These are phyloP conservation scores for Pouteria glomerata DNA, from an alignment of 148 eudicot species.

Conservation along the genomic window DNA sequence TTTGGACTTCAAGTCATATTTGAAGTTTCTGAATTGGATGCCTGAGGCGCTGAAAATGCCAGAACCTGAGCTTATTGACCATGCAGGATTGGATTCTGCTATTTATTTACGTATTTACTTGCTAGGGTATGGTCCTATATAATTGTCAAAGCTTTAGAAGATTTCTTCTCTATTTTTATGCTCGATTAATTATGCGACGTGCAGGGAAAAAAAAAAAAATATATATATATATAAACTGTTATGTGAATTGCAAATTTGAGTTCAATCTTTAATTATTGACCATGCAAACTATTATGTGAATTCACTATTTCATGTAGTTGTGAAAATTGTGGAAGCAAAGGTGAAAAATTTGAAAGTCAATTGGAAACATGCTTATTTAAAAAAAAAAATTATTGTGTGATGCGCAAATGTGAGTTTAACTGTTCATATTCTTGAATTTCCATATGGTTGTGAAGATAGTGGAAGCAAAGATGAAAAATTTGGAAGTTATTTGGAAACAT, in stretches of 20 bases:
- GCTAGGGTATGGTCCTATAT: constrained; percentile 56
- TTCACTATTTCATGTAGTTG: not conserved
- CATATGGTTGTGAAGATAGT: not conserved
- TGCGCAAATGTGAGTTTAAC: too few relatives aligned
- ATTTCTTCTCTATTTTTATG: too few relatives aligned
- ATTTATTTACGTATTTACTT: constrained; percentile 89
- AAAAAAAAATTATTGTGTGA: too few relatives aligned
- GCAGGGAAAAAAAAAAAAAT: too few relatives aligned
- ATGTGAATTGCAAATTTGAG: too few relatives aligned
- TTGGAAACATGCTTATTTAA: not conserved
- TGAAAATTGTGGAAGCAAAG: not conserved
- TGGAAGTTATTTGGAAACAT: not conserved
- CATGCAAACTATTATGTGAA: not conserved
- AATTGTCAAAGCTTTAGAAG: not conserved
- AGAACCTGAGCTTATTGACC: constrained; percentile 88
- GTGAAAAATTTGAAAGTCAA: not conserved
- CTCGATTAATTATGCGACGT: too few relatives aligned
- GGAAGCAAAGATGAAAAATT: not conserved
- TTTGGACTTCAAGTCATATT: constrained; percentile 73
- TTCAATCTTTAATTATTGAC: not conserved
- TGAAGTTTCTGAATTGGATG: constrained; percentile 87
- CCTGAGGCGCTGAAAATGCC: constrained; percentile 96
- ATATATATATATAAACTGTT: too few relatives aligned
- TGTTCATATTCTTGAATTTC: not conserved
- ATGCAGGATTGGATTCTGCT: constrained; percentile 94